A percentile compares a stretch with the other conserved stretches of the same genome.
Evolutionary conservation across 2,329 filamentous ascomycete species (phyloP).

Genomic region (Conoideocrella luteorostrata): DNA sequence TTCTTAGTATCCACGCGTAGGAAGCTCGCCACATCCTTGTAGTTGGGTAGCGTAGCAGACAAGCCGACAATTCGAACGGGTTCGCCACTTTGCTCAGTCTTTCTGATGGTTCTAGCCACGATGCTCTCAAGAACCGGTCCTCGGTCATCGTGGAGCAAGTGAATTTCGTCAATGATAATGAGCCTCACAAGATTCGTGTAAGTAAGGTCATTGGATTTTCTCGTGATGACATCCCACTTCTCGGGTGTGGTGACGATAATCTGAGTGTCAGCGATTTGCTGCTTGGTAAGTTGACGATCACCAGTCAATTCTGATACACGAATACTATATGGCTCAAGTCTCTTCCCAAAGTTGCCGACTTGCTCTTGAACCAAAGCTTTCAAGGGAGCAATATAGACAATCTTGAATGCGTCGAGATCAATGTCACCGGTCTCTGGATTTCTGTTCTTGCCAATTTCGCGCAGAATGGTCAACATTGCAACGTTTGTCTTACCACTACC

Average conservation of each 20-base stretch:
- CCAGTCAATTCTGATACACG: conserved; percentile 92
- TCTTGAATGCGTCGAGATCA: conserved; percentile 94
- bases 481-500: conserved; percentile 98
- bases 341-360: conserved; percentile 92
- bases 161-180: conserved; percentile 96
- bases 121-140: conserved; percentile 96
- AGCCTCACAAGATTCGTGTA: conserved; percentile 96
- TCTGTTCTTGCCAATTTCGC: conserved; percentile 93
- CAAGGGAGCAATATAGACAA: conserved; percentile 92
- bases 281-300: conserved; percentile 95
- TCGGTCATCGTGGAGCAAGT: conserved; percentile 93
- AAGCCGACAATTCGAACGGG: conserved; percentile 86
- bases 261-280: conserved; percentile 96
- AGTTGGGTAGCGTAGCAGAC: conserved; percentile 93
- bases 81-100: conserved; percentile 89
- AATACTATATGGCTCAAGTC: conserved; percentile 85
- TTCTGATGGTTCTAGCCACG: conserved; percentile 86
- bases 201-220: conserved; percentile 92
- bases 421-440: conserved; percentile 88
- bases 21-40: conserved; percentile 92
- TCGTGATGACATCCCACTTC: conserved; percentile 98
- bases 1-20: conserved; percentile 80
- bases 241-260: conserved; percentile 97
- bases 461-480: conserved; percentile 91
- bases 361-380: conserved; percentile 97